These are phyloP conservation scores for Epicoccum sorghinum DNA, from an alignment of 2,329 filamentous ascomycete genomes.

Conservation along the genomic window DNA sequence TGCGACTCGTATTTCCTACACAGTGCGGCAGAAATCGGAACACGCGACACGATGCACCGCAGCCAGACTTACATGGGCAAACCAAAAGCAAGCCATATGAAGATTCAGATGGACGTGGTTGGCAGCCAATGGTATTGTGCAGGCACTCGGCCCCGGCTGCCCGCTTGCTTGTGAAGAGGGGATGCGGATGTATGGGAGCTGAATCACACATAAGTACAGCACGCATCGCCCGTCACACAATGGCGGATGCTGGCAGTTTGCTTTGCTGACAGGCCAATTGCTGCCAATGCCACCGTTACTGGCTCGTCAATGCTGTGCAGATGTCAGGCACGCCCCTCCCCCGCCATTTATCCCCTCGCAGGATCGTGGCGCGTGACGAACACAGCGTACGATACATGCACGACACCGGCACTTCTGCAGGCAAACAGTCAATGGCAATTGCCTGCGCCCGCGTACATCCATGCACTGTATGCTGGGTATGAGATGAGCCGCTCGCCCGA, in stretches of 20 bases:
- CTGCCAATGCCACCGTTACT: not conserved
- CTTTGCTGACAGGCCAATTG: not conserved
- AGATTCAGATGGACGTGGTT: not conserved
- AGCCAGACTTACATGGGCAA: slow-evolving; percentile 11
- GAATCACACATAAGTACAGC: slow-evolving; percentile 13
- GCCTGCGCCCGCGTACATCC: not conserved
- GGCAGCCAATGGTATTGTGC: slow-evolving; percentile 16
- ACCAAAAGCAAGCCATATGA: slow-evolving; percentile 2
- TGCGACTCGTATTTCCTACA: slow-evolving; percentile 3
- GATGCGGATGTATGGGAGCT: slow-evolving; percentile 11
- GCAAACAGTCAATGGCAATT: not conserved
- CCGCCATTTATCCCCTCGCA: slow-evolving; percentile 6
- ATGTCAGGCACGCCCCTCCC: slow-evolving; percentile 11
- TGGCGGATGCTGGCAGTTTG: not conserved
- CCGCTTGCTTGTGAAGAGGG: slow-evolving; percentile 16
- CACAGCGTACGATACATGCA: slow-evolving; percentile 1
- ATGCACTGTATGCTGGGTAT: not conserved
- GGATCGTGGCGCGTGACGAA: slow-evolving; percentile 13
- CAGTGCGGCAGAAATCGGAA: slow-evolving; percentile 21
- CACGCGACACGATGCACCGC: not conserved
- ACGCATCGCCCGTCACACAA: slow-evolving; percentile 2
- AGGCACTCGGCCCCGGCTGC: slow-evolving; percentile 14
- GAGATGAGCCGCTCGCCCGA: slow-evolving; percentile 16
- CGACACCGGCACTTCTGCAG: slow-evolving; percentile 13
- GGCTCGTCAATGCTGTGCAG: slow-evolving; percentile 9